phyloP scores from a whole-genome alignment of 2,329 filamentous ascomycete genomes.

The Cordyceps tenuipes region DNA sequence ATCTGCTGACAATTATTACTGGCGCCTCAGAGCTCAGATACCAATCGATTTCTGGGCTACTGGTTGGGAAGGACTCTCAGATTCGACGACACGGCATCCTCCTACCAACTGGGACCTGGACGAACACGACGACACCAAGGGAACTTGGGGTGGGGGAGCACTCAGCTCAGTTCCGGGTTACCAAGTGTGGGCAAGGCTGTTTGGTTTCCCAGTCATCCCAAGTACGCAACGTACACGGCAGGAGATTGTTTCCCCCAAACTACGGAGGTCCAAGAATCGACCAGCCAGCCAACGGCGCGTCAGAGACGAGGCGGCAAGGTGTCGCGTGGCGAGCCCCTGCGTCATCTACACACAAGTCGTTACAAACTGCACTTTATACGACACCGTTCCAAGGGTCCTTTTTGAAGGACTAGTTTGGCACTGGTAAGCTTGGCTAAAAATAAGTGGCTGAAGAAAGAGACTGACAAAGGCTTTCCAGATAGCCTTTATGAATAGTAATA shows the following conservation, averaged over 20 bases:
- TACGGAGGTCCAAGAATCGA: not conserved
- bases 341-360: not conserved
- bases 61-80: not conserved
- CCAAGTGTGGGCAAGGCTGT: not conserved
- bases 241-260: not conserved
- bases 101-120: not conserved
- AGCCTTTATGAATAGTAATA: not conserved
- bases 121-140: not conserved
- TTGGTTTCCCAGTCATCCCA: not conserved
- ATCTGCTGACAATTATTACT: not conserved
- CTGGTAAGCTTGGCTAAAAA: not conserved
- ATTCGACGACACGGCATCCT: not conserved
- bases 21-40: not conserved
- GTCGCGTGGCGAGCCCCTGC: conserved; percentile 6
- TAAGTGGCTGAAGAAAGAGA: not conserved
- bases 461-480: not conserved
- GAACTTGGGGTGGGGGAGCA: not conserved
- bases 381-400: too few relatives aligned
- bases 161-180: not conserved
- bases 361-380: too few relatives aligned
- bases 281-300: not conserved
- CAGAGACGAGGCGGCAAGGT: not conserved
- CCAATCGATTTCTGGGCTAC: not conserved
- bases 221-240: not conserved
- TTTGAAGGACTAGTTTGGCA: too few relatives aligned